Percentiles rank a stretch among this genome's conserved stretches.
These are phyloP conservation scores for Rubus idaeus DNA, from an alignment of 306 rosid species.

Conservation along the genomic window DNA sequence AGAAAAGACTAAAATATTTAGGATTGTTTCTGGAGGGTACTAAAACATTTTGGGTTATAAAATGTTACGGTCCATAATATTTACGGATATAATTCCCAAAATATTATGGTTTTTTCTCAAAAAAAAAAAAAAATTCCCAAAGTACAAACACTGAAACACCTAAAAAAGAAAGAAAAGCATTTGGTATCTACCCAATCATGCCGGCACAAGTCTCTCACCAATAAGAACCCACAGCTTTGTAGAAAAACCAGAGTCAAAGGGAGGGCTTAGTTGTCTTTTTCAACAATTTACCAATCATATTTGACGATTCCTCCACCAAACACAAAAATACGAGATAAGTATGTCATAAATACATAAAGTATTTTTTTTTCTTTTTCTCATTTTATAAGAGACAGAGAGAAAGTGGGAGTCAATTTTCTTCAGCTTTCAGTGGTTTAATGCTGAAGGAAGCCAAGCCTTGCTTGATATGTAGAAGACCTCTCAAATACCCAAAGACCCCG, in stretches of 20 bases:
- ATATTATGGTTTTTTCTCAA: no score
- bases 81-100: neutral
- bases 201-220: conserved; percentile 3
- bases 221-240: neutral
- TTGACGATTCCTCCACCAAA: neutral
- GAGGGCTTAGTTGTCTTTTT: conserved; percentile 19
- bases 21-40: no score
- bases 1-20: no score
- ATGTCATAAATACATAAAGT: neutral
- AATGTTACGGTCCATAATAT: no score
- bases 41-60: no score
- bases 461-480: conserved; percentile 36
- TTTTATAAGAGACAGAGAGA: neutral
- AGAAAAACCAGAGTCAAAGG: conserved; percentile 21
- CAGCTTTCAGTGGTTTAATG: conserved; percentile 33
- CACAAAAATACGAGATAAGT: neutral
- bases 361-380: neutral
- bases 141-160: no score
- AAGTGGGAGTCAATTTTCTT: conserved; percentile 32
- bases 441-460: conserved; percentile 36
- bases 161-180: no score
- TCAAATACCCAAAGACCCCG: conserved; percentile 14
- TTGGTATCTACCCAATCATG: neutral
- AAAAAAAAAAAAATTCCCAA: neutral
- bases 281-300: neutral